Base-by-base conservation (phyloP, 345 rosid genomes). In the Psidium friedrichsthalianum region DNA sequence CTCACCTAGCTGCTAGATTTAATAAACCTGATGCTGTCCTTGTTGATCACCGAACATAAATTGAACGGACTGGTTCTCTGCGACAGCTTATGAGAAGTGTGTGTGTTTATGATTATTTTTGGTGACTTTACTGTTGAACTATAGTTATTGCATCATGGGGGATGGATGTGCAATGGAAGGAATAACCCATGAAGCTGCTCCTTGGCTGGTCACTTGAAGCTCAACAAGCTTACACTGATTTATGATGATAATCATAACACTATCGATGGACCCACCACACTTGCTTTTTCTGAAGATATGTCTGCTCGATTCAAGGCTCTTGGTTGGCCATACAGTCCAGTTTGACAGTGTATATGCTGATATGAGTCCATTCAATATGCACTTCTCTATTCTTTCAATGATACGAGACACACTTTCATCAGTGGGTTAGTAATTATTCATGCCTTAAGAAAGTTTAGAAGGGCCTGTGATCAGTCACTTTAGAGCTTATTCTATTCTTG, bases 111-210 rank as follows among this genome's bases (percentile, higher is more conserved):
- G 0, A 36, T 36, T 51, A n/a, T 58, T 11, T 14, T 42, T 5
- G 4, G 21, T 44, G 5, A 51, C 51, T n/a, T 51, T 9, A 13
- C 5, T 18, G 5, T 27, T 83, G 25, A 22, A 5, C 6, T n/a
- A 25, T 29, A 89, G 90, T 57, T 91, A 87, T 80, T 86, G 88
- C 13, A 82, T 89, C 54, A 85, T 91, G 89, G 90, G 93, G 22
- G 93, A 89, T 86, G 93, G 91, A n/a, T 91, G 91, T 55, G 88
- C 88, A 58, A 91, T 91, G 93, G 93, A 91, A 85, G 90, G 93
- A 84, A 87, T 88, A 36, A n/a, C 93, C 42, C 49, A 91, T 56
- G 93, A 91, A 86, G 93, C 91, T 82, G 88, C 86, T 88, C 93
- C 56, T 86, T 91, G 85, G 93, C 91, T 83, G 90, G 83, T 36